phyloP scores from a whole-genome alignment of 768 basidiomycete species.

The Auricularia auricula-judae region DNA sequence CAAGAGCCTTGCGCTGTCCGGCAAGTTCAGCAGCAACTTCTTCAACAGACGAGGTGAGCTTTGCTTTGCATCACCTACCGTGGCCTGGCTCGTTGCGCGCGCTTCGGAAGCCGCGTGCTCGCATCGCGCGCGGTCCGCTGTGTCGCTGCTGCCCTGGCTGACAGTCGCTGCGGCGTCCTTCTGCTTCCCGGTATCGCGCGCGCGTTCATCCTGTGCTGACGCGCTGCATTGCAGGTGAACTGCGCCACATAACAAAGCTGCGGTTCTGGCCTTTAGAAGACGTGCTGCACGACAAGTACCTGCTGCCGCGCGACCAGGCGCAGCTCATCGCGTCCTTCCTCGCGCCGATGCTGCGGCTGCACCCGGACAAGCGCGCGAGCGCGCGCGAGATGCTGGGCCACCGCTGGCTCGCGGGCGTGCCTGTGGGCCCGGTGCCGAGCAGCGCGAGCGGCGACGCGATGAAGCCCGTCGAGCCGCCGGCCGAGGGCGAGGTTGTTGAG shows the following conservation, averaged over 20 bases:
- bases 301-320: slow-evolving; percentile 76
- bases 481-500: not conserved
- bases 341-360: slow-evolving; percentile 79
- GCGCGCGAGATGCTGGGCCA: slow-evolving; percentile 82
- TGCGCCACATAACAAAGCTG: slow-evolving; percentile 88
- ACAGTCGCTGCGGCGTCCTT: no score
- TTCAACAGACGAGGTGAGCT: slow-evolving; percentile 87
- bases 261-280: slow-evolving; percentile 81
- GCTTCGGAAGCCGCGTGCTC: no score
- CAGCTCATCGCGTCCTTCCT: slow-evolving; percentile 74
- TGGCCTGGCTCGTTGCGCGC: not conserved
- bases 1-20: slow-evolving; percentile 68
- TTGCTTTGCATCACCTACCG: not conserved
- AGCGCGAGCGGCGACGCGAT: not conserved
- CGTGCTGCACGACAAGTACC: slow-evolving; percentile 90
- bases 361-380: slow-evolving; percentile 80
- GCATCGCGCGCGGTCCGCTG: no score
- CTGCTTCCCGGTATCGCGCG: not conserved
- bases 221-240: slow-evolving; percentile 43
- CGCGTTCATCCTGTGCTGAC: not conserved
- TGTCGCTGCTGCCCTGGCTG: no score
- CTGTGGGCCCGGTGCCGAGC: not conserved
- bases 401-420: slow-evolving; percentile 47
- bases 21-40: slow-evolving; percentile 90
- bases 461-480: not conserved